Percentiles rank a stretch among this genome's conserved stretches.
phyloP scores from a whole-genome alignment of 129 eudicot genomes.

The Scalesia atractyloides region DNA sequence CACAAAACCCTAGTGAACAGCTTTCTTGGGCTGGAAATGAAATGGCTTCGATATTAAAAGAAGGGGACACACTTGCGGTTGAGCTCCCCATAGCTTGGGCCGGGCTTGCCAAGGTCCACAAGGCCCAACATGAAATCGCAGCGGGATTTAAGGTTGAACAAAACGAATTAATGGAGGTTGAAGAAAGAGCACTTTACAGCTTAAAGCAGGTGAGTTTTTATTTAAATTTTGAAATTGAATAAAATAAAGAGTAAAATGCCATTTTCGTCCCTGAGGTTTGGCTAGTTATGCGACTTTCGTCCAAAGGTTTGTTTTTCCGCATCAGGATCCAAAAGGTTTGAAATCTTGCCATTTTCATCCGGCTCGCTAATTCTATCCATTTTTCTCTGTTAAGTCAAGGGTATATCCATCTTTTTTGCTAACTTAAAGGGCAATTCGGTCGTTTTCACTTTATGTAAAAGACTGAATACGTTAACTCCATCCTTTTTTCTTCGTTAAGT shows the following conservation, averaged over 20 bases:
- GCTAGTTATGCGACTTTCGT: too few species aligned
- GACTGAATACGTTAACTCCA: too few species aligned
- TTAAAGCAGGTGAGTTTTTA: conserved; percentile 68
- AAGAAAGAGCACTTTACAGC: conserved; percentile 75
- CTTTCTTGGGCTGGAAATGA: conserved; percentile 99
- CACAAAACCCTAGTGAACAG: conserved; percentile 89
- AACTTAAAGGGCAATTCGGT: too few species aligned
- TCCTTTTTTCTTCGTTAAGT: too few species aligned
- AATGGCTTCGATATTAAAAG: conserved; percentile 88
- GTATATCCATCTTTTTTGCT: too few species aligned
- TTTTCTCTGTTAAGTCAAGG: too few species aligned
- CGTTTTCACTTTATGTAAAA: too few species aligned
- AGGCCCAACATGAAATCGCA: conserved; percentile 93
- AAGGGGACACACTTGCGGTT: conserved; percentile 68
- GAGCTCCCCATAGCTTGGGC: conserved; percentile 95
- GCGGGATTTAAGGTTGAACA: conserved; percentile 82
- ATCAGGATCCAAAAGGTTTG: too few species aligned
- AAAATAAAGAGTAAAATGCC: neutral
- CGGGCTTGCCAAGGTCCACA: conserved; percentile 91
- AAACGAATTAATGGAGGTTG: conserved; percentile 69
- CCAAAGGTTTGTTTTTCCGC: too few species aligned
- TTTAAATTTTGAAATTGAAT: neutral
- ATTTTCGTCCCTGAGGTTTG: too few species aligned
- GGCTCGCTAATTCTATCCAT: too few species aligned
- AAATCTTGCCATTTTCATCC: too few species aligned